phyloP scores from a whole-genome alignment of 169 alveolate genomes.

The Cryptosporidium sp. region DNA sequence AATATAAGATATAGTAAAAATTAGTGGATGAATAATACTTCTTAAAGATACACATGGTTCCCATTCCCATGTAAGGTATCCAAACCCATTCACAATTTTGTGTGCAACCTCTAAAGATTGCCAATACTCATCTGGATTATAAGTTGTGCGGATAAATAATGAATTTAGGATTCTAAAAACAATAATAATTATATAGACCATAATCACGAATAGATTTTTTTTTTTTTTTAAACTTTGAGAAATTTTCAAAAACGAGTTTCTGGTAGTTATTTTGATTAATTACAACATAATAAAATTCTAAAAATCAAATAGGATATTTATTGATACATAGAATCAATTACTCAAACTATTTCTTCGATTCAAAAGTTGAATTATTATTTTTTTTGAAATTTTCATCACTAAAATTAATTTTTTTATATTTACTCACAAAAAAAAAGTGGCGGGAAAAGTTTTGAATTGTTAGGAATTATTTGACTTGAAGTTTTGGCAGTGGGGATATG shows the following conservation, averaged over 20 bases:
- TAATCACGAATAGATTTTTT: background rate
- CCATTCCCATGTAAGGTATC: slow-evolving; percentile 88
- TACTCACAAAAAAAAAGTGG: too few relatives aligned
- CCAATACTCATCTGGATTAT: slow-evolving; percentile 86
- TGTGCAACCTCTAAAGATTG: slow-evolving; percentile 85
- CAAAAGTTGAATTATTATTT: too few relatives aligned
- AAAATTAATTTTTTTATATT: too few relatives aligned
- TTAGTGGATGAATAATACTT: slow-evolving; percentile 81
- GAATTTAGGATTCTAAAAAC: slow-evolving; percentile 75
- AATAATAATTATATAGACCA: background rate
- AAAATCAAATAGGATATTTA: background rate
- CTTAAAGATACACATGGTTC: slow-evolving; percentile 82
- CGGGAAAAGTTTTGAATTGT: too few relatives aligned
- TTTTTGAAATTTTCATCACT: too few relatives aligned
- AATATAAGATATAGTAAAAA: slow-evolving; percentile 78
- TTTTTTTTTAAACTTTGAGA: background rate
- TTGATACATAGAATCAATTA: background rate
- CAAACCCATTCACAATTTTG: slow-evolving; percentile 81
- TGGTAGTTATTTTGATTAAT: background rate
- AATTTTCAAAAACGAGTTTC: background rate
- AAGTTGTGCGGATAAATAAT: slow-evolving; percentile 77
- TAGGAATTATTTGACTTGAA: too few relatives aligned
- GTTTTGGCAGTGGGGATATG: too few relatives aligned
- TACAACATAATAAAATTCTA: background rate
- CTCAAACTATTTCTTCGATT: background rate